Percentiles rank a stretch among this genome's conserved stretches.
phyloP scores from a whole-genome alignment of 345 rosid species.

The Eucalyptus shirleyi region DNA sequence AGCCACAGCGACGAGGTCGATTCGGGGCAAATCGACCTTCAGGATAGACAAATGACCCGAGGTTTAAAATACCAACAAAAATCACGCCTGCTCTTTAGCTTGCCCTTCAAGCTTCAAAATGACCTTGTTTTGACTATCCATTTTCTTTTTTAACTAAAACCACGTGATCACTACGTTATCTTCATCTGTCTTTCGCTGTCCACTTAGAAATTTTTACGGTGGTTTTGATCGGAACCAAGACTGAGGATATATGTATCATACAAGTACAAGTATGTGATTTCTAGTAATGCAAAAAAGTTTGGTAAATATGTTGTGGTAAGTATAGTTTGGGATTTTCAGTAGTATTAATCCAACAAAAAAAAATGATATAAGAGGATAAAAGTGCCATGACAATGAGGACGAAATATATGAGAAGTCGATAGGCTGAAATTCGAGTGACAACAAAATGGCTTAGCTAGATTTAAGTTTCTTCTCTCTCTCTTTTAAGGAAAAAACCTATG shows the following conservation, averaged over 20 bases:
- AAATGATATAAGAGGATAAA: background rate
- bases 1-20: background rate
- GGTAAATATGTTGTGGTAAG: background rate
- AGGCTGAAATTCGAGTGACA: background rate
- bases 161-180: fast-evolving
- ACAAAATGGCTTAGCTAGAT: background rate
- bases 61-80: background rate
- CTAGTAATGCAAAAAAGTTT: background rate
- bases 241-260: background rate
- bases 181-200: background rate
- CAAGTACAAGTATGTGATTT: background rate
- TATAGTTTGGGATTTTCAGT: background rate
- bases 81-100: fast-evolving
- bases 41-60: background rate
- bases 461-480: background rate
- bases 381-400: fast-evolving
- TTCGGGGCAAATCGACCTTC: background rate
- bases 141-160: background rate
- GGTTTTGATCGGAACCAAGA: background rate
- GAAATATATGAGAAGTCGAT: background rate
- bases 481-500: too few species aligned
- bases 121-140: background rate
- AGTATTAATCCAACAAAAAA: background rate
- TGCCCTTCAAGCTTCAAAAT: background rate
- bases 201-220: background rate